These are phyloP conservation scores for Colletotrichum nymphaeae DNA, from an alignment of 2,329 filamentous ascomycete genomes.

Conservation along the genomic window DNA sequence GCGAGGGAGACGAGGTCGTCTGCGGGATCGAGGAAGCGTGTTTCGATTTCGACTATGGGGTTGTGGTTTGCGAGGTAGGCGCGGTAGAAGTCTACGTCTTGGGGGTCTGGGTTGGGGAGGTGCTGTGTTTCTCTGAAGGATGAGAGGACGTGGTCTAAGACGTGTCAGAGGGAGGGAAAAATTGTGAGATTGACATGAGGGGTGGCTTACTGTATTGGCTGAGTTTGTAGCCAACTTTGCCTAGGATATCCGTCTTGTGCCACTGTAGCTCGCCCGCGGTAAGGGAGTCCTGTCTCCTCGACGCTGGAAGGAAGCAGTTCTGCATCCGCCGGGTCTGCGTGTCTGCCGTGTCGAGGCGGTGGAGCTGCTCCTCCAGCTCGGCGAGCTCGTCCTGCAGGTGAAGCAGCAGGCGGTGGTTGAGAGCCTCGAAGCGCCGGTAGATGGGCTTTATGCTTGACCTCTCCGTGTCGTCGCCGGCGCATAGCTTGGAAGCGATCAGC, in stretches of 20 bases:
- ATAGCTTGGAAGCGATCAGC: conserved; percentile 66
- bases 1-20: conserved; percentile 65
- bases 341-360: conserved; percentile 71
- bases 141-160: conserved; percentile 66
- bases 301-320: conserved; percentile 65
- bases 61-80: conserved; percentile 65
- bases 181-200: background rate
- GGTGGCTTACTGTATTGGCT: conserved; percentile 71
- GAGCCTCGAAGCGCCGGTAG: conserved; percentile 83
- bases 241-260: conserved; percentile 70
- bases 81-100: conserved; percentile 63
- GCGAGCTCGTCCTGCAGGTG: conserved; percentile 87
- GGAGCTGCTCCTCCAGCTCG: conserved; percentile 83
- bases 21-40: conserved; percentile 66
- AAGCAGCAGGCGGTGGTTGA: conserved; percentile 85
- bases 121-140: conserved; percentile 66
- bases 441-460: conserved; percentile 64
- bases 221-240: conserved; percentile 73
- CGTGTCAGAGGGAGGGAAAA: conserved; percentile 19
- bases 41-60: conserved; percentile 69
- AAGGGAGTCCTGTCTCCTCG: conserved; percentile 66
- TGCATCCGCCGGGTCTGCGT: conserved; percentile 58
- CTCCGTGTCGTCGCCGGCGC: conserved; percentile 16
- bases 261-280: conserved; percentile 66
- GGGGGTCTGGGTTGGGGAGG: conserved; percentile 58